Percentiles rank a stretch among this genome's conserved stretches.
These are phyloP conservation scores for Fragaria ananassa DNA, from an alignment of 306 rosid genomes.

Conservation along the genomic window DNA sequence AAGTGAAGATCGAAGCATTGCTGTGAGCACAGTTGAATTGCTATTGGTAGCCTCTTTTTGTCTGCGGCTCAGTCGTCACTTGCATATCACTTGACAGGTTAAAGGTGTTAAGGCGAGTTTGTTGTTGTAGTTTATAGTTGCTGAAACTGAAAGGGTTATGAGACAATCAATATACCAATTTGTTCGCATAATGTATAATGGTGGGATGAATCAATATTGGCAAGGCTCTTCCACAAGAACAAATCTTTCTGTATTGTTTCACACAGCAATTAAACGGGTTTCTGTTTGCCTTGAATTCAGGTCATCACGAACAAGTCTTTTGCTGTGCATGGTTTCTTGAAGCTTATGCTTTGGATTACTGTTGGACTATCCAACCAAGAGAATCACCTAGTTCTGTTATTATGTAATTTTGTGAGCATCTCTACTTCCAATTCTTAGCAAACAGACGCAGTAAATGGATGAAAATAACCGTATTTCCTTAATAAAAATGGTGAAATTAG, in stretches of 20 bases:
- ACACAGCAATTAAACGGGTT: background rate
- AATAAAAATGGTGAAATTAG: no score
- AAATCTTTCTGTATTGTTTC: background rate
- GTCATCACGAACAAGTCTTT: background rate
- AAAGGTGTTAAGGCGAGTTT: background rate
- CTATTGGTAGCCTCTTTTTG: background rate
- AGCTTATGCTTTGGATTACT: background rate
- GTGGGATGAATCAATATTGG: background rate
- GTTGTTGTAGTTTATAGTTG: background rate
- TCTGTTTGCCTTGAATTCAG: background rate
- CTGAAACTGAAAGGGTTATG: background rate
- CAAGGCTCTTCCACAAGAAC: background rate
- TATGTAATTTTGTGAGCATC: no score
- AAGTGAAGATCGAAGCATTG: slow-evolving; percentile 24
- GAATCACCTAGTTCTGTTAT: background rate
- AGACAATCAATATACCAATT: background rate
- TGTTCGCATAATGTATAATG: background rate
- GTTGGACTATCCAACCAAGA: background rate
- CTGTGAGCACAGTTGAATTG: background rate
- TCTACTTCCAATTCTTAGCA: no score
- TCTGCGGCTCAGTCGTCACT: background rate
- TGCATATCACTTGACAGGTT: background rate
- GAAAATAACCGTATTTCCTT: no score
- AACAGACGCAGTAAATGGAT: no score
- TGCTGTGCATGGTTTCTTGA: background rate